Base-by-base conservation (phyloP, 164 flowering plant species). In the Berberis vulgaris region DNA sequence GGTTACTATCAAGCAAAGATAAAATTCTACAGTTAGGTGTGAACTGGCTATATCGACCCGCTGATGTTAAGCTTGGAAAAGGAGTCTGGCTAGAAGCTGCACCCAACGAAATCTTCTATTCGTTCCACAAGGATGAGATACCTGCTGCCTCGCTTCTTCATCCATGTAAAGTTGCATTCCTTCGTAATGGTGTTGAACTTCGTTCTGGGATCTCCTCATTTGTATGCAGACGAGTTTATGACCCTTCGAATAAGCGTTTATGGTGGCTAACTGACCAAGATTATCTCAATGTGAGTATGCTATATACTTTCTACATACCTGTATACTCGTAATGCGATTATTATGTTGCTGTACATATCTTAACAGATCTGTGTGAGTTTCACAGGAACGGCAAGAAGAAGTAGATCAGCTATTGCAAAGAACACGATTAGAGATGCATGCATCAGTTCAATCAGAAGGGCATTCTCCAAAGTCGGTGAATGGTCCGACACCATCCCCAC, bases 181-280 rank as follows among this genome's bases (percentile, higher is more conserved):
- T 90, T 77, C 85, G 84, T 62, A 90, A 80, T 84, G 92, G 92
- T 72, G 83, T 77, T 80, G 88, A 87, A 74, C 95, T 90, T 78
- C 92, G 95, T 67, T 61, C 91, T 60, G 91, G 94, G 81, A 62
- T 80, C 66, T 84, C 85, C 76, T 86, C 96, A 54, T 88, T 93
- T 78, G 88, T 93, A 58, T 90, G 98, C 65, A 73, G 96, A 70
- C 82, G 92, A 65, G 92, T 88, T 54, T 93, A 88, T 82, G 97
- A 94, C 77, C 83, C 76, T 62, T 72, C 69, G 44, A 78, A 78
- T 79, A 84, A 84, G 75, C 72, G 92, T 81, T 81, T 93, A 78
- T 87, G 96, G 94, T 93, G 97, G 98, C 71, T 93, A 76, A 94
- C 91, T 63, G 97, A 91, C 78, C 73, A 83, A 74, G 86, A 88